These are phyloP conservation scores for Peronospora belbahrii DNA, from an alignment of 352 stramenopile genomes.

Conservation along the genomic window DNA sequence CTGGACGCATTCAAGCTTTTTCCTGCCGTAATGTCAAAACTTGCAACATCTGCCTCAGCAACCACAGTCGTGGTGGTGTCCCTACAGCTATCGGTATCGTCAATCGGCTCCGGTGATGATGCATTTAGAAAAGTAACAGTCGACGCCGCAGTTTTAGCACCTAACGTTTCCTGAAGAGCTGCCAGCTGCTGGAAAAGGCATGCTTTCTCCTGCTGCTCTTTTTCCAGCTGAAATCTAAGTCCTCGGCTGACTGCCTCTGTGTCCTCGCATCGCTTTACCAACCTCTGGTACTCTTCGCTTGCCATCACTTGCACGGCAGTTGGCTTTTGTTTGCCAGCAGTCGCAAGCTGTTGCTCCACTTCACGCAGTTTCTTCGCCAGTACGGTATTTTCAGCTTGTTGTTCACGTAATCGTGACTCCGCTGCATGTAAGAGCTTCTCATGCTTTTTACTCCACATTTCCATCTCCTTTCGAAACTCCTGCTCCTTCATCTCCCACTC, in stretches of 20 bases:
- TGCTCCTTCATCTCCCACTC: slow-evolving; percentile 34
- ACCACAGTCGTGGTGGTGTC: slow-evolving; percentile 33
- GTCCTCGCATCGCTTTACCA: slow-evolving; percentile 55
- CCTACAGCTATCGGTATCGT: slow-evolving; percentile 22
- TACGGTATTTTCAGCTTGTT: slow-evolving; percentile 20
- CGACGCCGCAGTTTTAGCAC: slow-evolving; percentile 14
- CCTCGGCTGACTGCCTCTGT: slow-evolving; percentile 58
- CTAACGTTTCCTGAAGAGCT: slow-evolving; percentile 27
- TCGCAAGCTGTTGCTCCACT: slow-evolving; percentile 31
- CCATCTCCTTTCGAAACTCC: slow-evolving; percentile 32
- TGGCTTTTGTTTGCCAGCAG: slow-evolving; percentile 11
- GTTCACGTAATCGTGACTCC: slow-evolving; percentile 9
- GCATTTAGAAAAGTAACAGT: slow-evolving; percentile 24
- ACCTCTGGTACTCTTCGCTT: slow-evolving; percentile 45
- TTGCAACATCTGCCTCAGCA: slow-evolving; percentile 45
- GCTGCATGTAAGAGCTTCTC: slow-evolving; percentile 19
- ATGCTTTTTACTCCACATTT: slow-evolving; percentile 23
- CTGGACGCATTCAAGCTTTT: slow-evolving; percentile 9
- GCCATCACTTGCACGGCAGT: slow-evolving; percentile 26
- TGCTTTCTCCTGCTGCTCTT: slow-evolving; percentile 73
- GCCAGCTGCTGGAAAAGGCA: slow-evolving; percentile 58
- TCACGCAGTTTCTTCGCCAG: slow-evolving; percentile 34
- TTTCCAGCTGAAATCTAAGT: slow-evolving; percentile 64
- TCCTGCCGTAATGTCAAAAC: slow-evolving; percentile 47
- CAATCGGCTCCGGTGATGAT: slow-evolving; percentile 2